phyloP scores from a whole-genome alignment of 805 yeast genomes.

The Barnettozyma siamensis region DNA sequence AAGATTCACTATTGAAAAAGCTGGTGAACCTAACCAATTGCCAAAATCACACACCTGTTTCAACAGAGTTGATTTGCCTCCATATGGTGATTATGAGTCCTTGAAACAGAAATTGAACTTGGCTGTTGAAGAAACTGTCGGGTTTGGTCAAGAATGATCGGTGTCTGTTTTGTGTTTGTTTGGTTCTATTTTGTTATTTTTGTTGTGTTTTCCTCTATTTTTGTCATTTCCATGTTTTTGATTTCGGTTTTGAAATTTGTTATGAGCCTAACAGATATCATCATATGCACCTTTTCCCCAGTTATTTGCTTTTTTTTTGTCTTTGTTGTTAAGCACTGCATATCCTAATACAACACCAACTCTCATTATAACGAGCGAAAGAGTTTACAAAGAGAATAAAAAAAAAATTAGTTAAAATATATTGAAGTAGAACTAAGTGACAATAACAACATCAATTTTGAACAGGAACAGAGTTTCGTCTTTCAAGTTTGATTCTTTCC shows the following conservation, averaged over 20 bases:
- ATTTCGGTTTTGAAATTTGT: no score
- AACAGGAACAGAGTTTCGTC: background rate
- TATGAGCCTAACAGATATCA: no score
- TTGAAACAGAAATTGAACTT: slow-evolving; percentile 85
- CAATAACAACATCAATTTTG: background rate
- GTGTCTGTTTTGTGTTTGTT: background rate
- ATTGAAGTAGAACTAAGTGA: no score
- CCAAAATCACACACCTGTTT: slow-evolving; percentile 99
- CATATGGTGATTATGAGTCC: slow-evolving; percentile 77
- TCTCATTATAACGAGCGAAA: no score
- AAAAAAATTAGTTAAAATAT: background rate
- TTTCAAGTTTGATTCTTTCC: background rate
- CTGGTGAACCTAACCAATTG: slow-evolving; percentile 86
- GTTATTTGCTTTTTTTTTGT: no score
- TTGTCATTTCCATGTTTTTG: no score
- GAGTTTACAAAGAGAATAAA: background rate
- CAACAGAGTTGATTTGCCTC: slow-evolving; percentile 97
- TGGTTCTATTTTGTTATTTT: background rate
- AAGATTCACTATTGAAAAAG: slow-evolving; percentile 96
- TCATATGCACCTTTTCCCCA: no score
- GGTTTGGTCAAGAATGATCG: slow-evolving; percentile 88
- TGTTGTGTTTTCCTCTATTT: background rate
- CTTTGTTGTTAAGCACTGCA: no score
- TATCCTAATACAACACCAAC: no score
- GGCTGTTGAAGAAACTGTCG: slow-evolving; percentile 98